Evolutionary conservation across 1,139 yeast genomes (phyloP).

Genomic region (Nakaseomyces nivariensis): DNA sequence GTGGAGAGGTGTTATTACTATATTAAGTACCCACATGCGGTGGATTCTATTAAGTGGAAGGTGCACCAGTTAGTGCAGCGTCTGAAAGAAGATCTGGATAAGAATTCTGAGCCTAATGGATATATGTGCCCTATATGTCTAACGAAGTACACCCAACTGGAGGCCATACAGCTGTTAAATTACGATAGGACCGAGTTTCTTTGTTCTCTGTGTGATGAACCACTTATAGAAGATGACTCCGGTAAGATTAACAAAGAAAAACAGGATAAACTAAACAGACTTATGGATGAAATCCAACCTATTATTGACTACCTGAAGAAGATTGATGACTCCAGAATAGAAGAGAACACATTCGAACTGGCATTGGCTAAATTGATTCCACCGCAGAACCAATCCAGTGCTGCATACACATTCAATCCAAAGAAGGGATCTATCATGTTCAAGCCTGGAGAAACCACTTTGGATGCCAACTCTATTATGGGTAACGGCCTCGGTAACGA

Average conservation of each 20-base stretch:
- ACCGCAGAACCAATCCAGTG: conserved; percentile 61
- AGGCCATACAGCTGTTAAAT: conserved; percentile 72
- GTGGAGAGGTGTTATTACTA: conserved; percentile 72
- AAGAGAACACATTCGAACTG: conserved; percentile 80
- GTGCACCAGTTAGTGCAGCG: conserved; percentile 75
- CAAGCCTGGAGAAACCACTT: conserved; percentile 29
- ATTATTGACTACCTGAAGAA: conserved; percentile 72
- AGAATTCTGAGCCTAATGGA: conserved; percentile 86
- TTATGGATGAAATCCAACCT: conserved; percentile 88
- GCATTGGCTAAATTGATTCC: conserved; percentile 75
- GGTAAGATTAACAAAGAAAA: conserved; percentile 72
- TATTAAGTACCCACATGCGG: conserved; percentile 85
- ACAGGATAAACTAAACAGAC: conserved; percentile 70
- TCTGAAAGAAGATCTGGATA: conserved; percentile 71
- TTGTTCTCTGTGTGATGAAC: conserved; percentile 75
- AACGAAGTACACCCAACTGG: conserved; percentile 71
- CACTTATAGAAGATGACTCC: conserved; percentile 77
- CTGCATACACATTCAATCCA: conserved; percentile 48
- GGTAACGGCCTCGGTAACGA: conserved; percentile 30
- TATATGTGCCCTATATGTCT: conserved; percentile 83
- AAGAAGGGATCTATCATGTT: conserved; percentile 35
- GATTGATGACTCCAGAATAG: conserved; percentile 76
- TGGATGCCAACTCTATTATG: conserved; percentile 20
- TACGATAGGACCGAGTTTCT: conserved; percentile 72
- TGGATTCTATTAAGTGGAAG: conserved; percentile 94